Evolutionary conservation across 2,329 filamentous ascomycete genomes (phyloP).

Genomic region (Coniochaeta prunicola): DNA sequence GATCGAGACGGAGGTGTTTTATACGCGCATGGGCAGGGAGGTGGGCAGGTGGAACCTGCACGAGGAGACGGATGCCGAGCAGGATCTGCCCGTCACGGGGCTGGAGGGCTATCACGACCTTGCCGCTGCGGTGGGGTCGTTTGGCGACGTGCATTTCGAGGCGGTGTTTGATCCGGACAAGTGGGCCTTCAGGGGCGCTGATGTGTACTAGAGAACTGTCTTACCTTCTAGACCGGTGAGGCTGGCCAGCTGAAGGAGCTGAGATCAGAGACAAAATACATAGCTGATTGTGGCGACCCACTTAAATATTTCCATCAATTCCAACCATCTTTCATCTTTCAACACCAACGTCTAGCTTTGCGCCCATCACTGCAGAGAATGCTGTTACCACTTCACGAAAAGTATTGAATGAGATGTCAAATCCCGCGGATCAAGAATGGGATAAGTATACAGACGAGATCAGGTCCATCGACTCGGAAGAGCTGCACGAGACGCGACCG

Average conservation of each 20-base stretch:
- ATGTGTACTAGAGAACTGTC: constrained; percentile 1
- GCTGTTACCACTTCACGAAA: neutral
- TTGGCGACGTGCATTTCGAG: constrained; percentile 61
- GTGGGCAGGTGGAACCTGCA: constrained; percentile 63
- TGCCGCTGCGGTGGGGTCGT: constrained; percentile 63
- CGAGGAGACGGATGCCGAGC: constrained; percentile 61
- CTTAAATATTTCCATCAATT: neutral
- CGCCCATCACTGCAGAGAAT: neutral
- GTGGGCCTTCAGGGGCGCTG: constrained; percentile 45
- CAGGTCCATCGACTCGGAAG: constrained; percentile 37
- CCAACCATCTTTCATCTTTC: neutral
- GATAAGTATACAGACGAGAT: constrained; percentile 39
- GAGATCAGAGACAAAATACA: neutral
- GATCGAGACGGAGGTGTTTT: constrained; percentile 55
- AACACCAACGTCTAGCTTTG: neutral
- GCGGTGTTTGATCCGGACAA: constrained; percentile 51
- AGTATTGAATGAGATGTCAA: neutral
- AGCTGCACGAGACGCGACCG: constrained; percentile 44
- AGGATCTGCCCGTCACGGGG: constrained; percentile 56
- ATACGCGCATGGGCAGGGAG: constrained; percentile 58
- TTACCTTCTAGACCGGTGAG: neutral
- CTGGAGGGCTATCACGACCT: constrained; percentile 66
- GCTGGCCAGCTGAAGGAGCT: neutral
- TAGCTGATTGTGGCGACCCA: neutral
- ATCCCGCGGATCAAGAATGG: constrained; percentile 18